Evolutionary conservation across 2,329 filamentous ascomycete genomes (phyloP).

Genomic region (Xylariales sp.): DNA sequence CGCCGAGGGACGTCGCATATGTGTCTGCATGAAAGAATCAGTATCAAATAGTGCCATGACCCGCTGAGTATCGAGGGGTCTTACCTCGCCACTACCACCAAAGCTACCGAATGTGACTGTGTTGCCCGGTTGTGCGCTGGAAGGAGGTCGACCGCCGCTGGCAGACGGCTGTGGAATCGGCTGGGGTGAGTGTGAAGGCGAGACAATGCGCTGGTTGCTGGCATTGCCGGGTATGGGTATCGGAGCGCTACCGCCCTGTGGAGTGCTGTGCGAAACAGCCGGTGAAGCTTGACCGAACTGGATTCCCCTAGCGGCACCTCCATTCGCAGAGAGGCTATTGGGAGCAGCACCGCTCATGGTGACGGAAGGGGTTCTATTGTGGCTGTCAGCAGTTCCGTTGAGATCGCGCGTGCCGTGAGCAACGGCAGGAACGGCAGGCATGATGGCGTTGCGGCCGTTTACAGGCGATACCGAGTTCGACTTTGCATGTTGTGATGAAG

Average conservation of each 20-base stretch:
- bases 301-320: slow-evolving; percentile 56
- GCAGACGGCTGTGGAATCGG: slow-evolving; percentile 86
- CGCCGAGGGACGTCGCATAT: slow-evolving; percentile 60
- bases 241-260: slow-evolving; percentile 52
- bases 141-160: slow-evolving; percentile 81
- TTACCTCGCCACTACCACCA: slow-evolving; percentile 74
- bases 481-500: slow-evolving; percentile 58
- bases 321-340: slow-evolving; percentile 68
- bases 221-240: slow-evolving; percentile 59
- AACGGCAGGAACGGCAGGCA: slow-evolving; percentile 60
- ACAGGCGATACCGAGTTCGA: slow-evolving; percentile 68
- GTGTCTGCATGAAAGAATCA: slow-evolving; percentile 36
- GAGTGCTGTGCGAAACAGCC: slow-evolving; percentile 61
- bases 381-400: slow-evolving; percentile 68
- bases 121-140: slow-evolving; percentile 60
- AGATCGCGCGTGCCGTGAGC: slow-evolving; percentile 41
- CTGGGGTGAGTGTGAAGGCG: slow-evolving; percentile 82
- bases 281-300: slow-evolving; percentile 76
- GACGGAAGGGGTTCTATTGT: slow-evolving; percentile 82
- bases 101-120: slow-evolving; percentile 82
- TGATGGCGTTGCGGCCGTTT: slow-evolving; percentile 76
- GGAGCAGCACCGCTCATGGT: slow-evolving; percentile 84
- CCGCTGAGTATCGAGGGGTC: slow-evolving; percentile 27
- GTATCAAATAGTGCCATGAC: slow-evolving; percentile 19
- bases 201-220: slow-evolving; percentile 67